These are phyloP conservation scores for Clarireedia paspali DNA, from an alignment of 2,329 filamentous ascomycete genomes.

Conservation along the genomic window DNA sequence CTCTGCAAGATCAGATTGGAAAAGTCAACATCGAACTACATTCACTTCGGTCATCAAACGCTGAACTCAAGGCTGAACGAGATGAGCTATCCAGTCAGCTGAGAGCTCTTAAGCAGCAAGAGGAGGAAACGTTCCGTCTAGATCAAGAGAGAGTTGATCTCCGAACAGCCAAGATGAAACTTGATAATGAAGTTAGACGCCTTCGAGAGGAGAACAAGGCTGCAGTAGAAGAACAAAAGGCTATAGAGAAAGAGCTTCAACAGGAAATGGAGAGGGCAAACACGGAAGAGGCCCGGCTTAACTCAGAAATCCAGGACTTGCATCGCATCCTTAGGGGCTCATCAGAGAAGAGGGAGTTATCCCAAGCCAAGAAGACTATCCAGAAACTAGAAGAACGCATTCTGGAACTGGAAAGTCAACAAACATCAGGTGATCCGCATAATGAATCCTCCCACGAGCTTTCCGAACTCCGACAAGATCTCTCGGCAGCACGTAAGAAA, in stretches of 20 bases:
- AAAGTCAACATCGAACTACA: slow-evolving; percentile 53
- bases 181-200: slow-evolving; percentile 59
- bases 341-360: slow-evolving; percentile 37
- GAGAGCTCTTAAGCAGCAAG: slow-evolving; percentile 44
- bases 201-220: slow-evolving; percentile 56
- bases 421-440: slow-evolving; percentile 29
- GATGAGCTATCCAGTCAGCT: slow-evolving; percentile 59
- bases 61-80: slow-evolving; percentile 55
- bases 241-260: slow-evolving; percentile 56
- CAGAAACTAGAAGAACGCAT: slow-evolving; percentile 54
- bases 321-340: slow-evolving; percentile 34
- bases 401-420: slow-evolving; percentile 37
- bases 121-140: slow-evolving; percentile 50
- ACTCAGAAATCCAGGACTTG: slow-evolving; percentile 45
- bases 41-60: slow-evolving; percentile 46
- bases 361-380: slow-evolving; percentile 49
- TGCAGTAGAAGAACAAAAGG: slow-evolving; percentile 47
- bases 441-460: slow-evolving; percentile 45
- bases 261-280: slow-evolving; percentile 59
- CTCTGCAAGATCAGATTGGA: slow-evolving; percentile 54
- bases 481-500: slow-evolving; percentile 55
- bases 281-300: slow-evolving; percentile 56
- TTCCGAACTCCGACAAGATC: slow-evolving; percentile 52
- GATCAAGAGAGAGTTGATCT: slow-evolving; percentile 65
- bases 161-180: slow-evolving; percentile 57